Base-by-base conservation (phyloP, 306 rosid genomes). In the Pyrus pyrifolia region DNA sequence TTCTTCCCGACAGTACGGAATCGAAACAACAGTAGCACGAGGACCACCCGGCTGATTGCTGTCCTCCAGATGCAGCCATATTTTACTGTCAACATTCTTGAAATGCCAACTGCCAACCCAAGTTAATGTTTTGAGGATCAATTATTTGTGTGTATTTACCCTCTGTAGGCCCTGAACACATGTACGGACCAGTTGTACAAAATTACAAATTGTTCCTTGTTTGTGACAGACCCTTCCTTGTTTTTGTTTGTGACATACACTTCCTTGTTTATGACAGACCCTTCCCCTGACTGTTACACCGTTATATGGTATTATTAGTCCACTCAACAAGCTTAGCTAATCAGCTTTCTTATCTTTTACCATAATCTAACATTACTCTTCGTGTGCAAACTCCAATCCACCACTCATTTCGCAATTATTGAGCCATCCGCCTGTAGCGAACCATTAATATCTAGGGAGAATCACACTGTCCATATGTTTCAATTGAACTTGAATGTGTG, bases 401-500 rank as follows among this genome's bases (percentile, higher is more conserved):
- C 83, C 89, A 81, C 79, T 87, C 70, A 58, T 61, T 79, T 78
- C 49, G 64, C 80, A 86, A 86, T 84, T 76, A 87, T 81, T 87
- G 81, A 76, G 72, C 58, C 69, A 11, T 44, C 45, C 6, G 1
- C 59, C 81, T 68, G 14, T 66, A 76, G 69, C 73, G 72, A 77
- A 15, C 35, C 81, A 81, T 68, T 73, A 67, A 73, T 73, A 75
- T 70, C 80, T 68, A 70, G 22, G 71, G 73, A 80, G 81, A 78
- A 81, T 89, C 67, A 52, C 74, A 51, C 22, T 73, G 85, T 76
- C 80, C 83, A 66, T 68, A 60, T 62, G 73, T 82, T 76, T 84
- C 23, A 40, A 53, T 75, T 72, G 29, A 83, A 67, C 74, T 49
- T 40, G 60, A 61, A 66, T 21, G 69, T 57, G 65, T 73, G 45